Percentiles rank a stretch among this genome's conserved stretches.
These are phyloP conservation scores for Thinopyrum obtusiflorum DNA, from an alignment of 202 grass and related monocot species.

Conservation along the genomic window DNA sequence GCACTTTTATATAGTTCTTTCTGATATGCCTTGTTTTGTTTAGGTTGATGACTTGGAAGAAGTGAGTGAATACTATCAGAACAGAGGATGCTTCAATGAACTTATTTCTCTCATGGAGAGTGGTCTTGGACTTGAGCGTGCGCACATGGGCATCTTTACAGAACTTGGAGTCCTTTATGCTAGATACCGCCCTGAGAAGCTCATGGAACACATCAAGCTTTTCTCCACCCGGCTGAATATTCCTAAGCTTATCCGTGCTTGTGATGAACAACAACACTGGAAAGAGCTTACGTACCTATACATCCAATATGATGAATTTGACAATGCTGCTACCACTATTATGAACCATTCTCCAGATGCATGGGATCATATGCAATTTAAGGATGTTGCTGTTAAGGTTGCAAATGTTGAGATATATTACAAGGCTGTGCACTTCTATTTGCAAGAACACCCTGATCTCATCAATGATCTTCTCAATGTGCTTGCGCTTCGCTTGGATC, in stretches of 20 bases:
- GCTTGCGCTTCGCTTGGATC: slow-evolving; percentile 78
- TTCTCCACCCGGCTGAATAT: slow-evolving; percentile 89
- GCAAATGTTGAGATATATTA: slow-evolving; percentile 96
- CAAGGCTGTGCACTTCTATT: slow-evolving; percentile 94
- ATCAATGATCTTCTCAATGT: slow-evolving; percentile 93
- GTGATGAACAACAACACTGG: slow-evolving; percentile 97
- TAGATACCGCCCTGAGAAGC: slow-evolving; percentile 84
- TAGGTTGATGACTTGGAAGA: slow-evolving; percentile 97
- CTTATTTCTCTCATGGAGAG: slow-evolving; percentile 95
- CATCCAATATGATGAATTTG: slow-evolving; percentile 95
- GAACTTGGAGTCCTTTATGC: slow-evolving; percentile 89
- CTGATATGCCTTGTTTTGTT: slow-evolving; percentile 23
- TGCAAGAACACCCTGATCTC: slow-evolving; percentile 93
- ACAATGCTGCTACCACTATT: slow-evolving; percentile 93
- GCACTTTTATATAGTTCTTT: neutral
- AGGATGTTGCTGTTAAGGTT: slow-evolving; percentile 89
- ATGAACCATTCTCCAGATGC: slow-evolving; percentile 99
- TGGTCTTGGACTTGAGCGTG: slow-evolving; percentile 89
- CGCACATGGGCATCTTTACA: slow-evolving; percentile 91
- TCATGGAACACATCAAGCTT: slow-evolving; percentile 97
- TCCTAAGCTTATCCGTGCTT: slow-evolving; percentile 92
- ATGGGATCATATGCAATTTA: slow-evolving; percentile 99
- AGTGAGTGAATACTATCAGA: slow-evolving; percentile 95
- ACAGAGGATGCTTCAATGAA: slow-evolving; percentile 92
- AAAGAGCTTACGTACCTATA: slow-evolving; percentile 88